Base-by-base conservation (phyloP, 2,329 filamentous ascomycete genomes). In the Neofusicoccum laricinum region DNA sequence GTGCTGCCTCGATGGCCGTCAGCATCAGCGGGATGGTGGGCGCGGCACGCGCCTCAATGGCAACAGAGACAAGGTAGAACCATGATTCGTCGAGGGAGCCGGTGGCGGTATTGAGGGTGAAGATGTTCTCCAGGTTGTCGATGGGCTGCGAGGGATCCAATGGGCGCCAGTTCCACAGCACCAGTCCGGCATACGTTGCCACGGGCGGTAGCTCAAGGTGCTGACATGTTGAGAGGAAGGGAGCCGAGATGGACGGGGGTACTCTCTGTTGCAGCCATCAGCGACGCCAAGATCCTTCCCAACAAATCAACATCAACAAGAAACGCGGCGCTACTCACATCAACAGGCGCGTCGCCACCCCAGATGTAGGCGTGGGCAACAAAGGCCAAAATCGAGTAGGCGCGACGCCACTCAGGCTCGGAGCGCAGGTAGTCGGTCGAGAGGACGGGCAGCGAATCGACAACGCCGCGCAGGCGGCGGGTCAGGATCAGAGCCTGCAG, bases 31-130 rank as follows among this genome's bases (percentile, higher is more conserved):
- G 88, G 61, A 99, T 88, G 65, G 93, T 90, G 3, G 93, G 91
- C 0, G 89, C 95, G 30, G 92, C 94, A 64, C 92, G 89, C 63
- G 93, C 93, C 79, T 99, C 95, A 68, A 99, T 97, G 67, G 94
- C 95, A 2, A 97, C 91, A 0, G 93, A 97, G 61, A 98, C 88
- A 12, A 99, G 84, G 75, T 98, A 99, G 75, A 99, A 99, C 95
- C 95, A 99, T 67, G 95, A 97, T 79, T 99, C 95, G 74, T 99
- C 95, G 63, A 96, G 82, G 7, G 93, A 93, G 58, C 95, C 95
- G 15, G 95, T 98, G 73, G 97, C 96, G 15, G 95, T 97, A 71
- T 88, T 87, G 66, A 98, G 83, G 2, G 92, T 95, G 45, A 92
- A 88, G 64, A 99, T 84, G 71, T 99, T 98, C 72, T 95, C 89